phyloP scores from a whole-genome alignment of 176 grass and related monocot species.

The Cenchrus purpureus region DNA sequence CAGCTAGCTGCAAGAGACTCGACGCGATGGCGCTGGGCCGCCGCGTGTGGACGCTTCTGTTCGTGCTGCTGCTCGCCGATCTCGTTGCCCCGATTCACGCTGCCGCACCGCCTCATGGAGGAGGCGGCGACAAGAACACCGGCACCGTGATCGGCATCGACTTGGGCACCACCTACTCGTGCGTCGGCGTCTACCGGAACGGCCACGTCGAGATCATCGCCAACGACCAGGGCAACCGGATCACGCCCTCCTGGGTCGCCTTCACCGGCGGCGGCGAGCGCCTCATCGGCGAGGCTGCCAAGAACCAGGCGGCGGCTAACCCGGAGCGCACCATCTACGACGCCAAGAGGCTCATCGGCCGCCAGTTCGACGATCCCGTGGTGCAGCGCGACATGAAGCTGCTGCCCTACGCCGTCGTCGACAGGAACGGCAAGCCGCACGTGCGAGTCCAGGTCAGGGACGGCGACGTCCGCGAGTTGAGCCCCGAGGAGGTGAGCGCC shows the following conservation, averaged over 20 bases:
- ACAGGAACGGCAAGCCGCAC: background rate
- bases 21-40: background rate
- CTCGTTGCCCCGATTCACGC: background rate
- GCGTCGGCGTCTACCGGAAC: conserved; percentile 81
- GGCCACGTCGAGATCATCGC: conserved; percentile 68
- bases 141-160: conserved; percentile 77
- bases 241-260: conserved; percentile 61
- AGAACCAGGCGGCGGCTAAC: conserved; percentile 74
- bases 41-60: background rate
- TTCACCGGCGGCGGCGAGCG: conserved; percentile 69
- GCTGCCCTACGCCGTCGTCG: conserved; percentile 29
- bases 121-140: background rate
- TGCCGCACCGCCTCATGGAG: background rate
- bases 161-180: conserved; percentile 86
- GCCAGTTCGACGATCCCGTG: conserved; percentile 57
- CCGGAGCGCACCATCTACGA: conserved; percentile 70
- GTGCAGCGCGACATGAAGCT: conserved; percentile 83
- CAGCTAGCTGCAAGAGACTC: background rate
- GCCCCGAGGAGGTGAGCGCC: conserved; percentile 75
- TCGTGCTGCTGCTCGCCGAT: background rate
- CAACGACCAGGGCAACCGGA: conserved; percentile 72
- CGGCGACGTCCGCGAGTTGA: conserved; percentile 68
- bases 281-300: conserved; percentile 79
- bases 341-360: conserved; percentile 71
- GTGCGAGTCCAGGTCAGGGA: conserved; percentile 31